phyloP scores from a whole-genome alignment of 768 basidiomycete genomes.

The Suillus bovinus region DNA sequence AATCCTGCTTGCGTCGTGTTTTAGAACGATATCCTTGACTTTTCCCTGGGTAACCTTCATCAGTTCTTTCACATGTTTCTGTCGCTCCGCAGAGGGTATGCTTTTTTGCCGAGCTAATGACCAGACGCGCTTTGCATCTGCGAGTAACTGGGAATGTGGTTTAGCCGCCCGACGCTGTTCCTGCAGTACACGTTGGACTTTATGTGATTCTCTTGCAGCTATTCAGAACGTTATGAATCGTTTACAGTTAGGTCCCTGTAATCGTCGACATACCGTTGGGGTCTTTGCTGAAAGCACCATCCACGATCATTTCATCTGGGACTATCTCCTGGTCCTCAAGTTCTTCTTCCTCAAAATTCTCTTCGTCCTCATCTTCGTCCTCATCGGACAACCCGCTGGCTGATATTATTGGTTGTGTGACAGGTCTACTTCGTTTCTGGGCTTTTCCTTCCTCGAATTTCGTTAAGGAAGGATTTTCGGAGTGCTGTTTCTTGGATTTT shows the following conservation, averaged over 20 bases:
- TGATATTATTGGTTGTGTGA: conserved; percentile 42
- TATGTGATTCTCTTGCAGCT: conserved; percentile 72
- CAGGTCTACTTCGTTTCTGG: conserved; percentile 62
- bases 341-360: conserved; percentile 38
- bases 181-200: conserved; percentile 63
- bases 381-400: conserved; percentile 43
- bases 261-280: conserved; percentile 52
- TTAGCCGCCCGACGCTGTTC: conserved; percentile 76
- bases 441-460: conserved; percentile 32
- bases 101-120: conserved; percentile 72
- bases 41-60: conserved; percentile 78
- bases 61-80: conserved; percentile 70
- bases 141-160: conserved; percentile 70
- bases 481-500: conserved; percentile 52
- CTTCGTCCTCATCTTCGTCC: conserved; percentile 37
- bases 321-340: conserved; percentile 32
- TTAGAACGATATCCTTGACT: conserved; percentile 83
- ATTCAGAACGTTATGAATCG: background rate
- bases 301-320: conserved; percentile 35
- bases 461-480: conserved; percentile 34
- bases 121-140: conserved; percentile 78
- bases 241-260: conserved; percentile 11
- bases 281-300: conserved; percentile 42
- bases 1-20: conserved; percentile 90
- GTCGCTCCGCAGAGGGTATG: conserved; percentile 67